Conservation (phyloP, 345 rosid species). For the Pistacia integerrima region DNA sequence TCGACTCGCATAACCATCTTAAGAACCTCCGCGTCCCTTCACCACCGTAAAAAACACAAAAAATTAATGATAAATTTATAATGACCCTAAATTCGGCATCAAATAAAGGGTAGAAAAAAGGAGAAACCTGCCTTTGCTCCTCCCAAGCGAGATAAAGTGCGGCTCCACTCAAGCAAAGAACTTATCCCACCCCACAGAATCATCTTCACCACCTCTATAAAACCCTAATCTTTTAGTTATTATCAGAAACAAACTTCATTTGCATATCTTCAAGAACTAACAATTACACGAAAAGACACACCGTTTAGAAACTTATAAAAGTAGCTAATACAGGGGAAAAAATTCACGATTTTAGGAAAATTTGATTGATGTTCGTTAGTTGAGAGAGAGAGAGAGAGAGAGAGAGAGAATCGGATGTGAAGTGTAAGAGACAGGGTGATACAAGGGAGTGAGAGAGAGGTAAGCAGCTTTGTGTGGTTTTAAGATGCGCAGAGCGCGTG, state of each 20-base stretch:
- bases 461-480: neutral
- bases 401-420: slow-evolving; percentile 35
- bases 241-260: neutral
- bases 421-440: slow-evolving; percentile 24
- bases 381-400: too few relatives aligned
- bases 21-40: slow-evolving; percentile 79
- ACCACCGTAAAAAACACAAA: slow-evolving; percentile 9
- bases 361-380: neutral
- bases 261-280: neutral
- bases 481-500: slow-evolving; percentile 5
- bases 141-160: slow-evolving; percentile 89
- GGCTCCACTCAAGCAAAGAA: slow-evolving; percentile 86
- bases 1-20: slow-evolving; percentile 71
- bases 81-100: neutral
- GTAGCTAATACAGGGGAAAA: neutral
- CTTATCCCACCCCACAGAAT: slow-evolving; percentile 88
- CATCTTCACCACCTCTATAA: slow-evolving; percentile 32
- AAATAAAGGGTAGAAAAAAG: neutral
- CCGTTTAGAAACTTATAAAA: neutral
- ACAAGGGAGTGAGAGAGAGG: slow-evolving; percentile 2
- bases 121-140: slow-evolving; percentile 80
- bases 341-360: neutral
- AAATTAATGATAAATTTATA: neutral
- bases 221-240: slow-evolving; percentile 16
- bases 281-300: neutral